Evolutionary conservation across 2,329 filamentous ascomycete genomes (phyloP).

Genomic region (Xylaria polymorpha): DNA sequence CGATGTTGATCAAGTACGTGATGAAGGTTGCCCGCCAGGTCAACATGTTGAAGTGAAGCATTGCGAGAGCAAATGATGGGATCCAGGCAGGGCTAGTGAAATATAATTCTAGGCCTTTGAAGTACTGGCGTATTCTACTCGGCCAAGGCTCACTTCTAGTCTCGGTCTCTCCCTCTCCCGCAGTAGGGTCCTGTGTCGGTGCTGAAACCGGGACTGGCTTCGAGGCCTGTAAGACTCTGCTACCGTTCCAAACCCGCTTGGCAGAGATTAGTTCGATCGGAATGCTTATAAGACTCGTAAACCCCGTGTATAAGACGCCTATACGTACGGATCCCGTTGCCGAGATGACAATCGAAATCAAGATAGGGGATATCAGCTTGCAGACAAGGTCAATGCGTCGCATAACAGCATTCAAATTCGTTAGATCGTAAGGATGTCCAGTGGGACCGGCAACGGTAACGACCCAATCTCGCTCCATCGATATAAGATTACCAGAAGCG

Average conservation of each 20-base stretch:
- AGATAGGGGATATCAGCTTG: conserved; percentile 65
- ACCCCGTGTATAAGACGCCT: conserved; percentile 60
- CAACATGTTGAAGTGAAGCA: conserved; percentile 66
- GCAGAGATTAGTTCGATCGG: conserved; percentile 55
- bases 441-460: conserved; percentile 51
- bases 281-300: conserved; percentile 57
- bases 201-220: conserved; percentile 42
- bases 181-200: background rate
- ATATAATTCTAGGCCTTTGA: conserved; percentile 52
- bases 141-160: conserved; percentile 24
- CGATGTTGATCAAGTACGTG: conserved; percentile 63
- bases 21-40: conserved; percentile 66
- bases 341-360: conserved; percentile 60
- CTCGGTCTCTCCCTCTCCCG: background rate
- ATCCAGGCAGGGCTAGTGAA: conserved; percentile 54
- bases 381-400: conserved; percentile 67
- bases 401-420: conserved; percentile 64
- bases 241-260: conserved; percentile 54
- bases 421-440: conserved; percentile 53
- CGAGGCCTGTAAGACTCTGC: conserved; percentile 46
- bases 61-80: conserved; percentile 61
- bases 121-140: conserved; percentile 42
- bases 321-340: conserved; percentile 56
- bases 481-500: conserved; percentile 57
- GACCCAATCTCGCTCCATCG: conserved; percentile 62